Base-by-base conservation (phyloP, 371 early-diverging fungal species). In the Chytridium lagenaria region DNA sequence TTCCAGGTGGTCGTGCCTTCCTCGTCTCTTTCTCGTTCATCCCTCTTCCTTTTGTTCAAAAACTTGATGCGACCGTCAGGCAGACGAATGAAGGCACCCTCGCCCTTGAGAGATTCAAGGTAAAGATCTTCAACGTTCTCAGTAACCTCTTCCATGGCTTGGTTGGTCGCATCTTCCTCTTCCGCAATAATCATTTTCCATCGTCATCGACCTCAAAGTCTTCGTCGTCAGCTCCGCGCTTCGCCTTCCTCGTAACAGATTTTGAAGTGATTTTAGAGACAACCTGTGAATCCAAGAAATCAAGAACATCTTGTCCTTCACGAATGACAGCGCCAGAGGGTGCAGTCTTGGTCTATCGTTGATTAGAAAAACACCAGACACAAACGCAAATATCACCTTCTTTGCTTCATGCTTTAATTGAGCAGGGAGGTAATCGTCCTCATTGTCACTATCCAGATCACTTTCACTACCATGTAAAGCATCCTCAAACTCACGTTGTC, bases 381-480 rank as follows among this genome's bases (percentile, higher is more conserved):
- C 31, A 36, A 2, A 31, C 28, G 55, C 1, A 66, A 72, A 57
- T 38, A 38, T 50, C 39, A 23, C 26, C 61, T 10, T 12, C 61
- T 26, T 59, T 38, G 22, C 39, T 51, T 12, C 31, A 67, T 68
- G 50, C 59, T 70, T 49, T 68, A 80, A 78, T 63, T 75, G 74
- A n/a, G 81, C 78, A 15, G 80, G 80, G 51, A 80, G 72, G 69
- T 77, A 80, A 50, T 82, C 87, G 1, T 80, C 85, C 33, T 84
- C 85, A 61, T 87, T 90, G 30, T 78, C 83, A 50, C 71, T 71
- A 70, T 92, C 83, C 68, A 94, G 80, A 76, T 97, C 97, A 81
- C 94, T 93, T 75, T 96, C 97, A 75, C 90, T 90, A 49, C 94
- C 96, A 70, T 96, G 92, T 37, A 97, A 71, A 1, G 92, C 94